Evolutionary conservation across 129 eudicot species (phyloP).

Genomic region (Chrysanthemum seticuspe): DNA sequence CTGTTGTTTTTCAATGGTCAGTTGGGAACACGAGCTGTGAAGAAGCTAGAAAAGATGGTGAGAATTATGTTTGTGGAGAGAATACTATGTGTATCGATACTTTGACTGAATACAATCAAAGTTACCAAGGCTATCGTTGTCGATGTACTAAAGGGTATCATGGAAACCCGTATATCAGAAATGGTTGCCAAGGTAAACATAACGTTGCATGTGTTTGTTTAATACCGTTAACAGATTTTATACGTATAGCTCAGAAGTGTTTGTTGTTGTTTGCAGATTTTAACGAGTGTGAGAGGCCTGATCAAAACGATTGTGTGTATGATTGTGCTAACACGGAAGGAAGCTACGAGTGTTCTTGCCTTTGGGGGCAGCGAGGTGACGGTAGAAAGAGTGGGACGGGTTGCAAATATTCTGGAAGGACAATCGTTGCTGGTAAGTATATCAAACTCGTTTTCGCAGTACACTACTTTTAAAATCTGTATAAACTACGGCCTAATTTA

Average conservation of each 20-base stretch:
- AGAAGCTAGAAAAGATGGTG: constrained; percentile 13
- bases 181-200: constrained; percentile 27
- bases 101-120: not conserved
- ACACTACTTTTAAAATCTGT: not conserved
- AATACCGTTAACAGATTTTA: not conserved
- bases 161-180: constrained; percentile 26
- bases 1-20: constrained; percentile 22
- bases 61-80: constrained; percentile 15
- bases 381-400: constrained; percentile 21
- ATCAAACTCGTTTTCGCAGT: not conserved
- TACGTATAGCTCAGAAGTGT: not conserved
- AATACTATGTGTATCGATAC: constrained; percentile 13
- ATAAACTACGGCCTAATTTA: not conserved
- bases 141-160: constrained; percentile 12
- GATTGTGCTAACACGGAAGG: constrained; percentile 17
- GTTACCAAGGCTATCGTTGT: constrained; percentile 17
- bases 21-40: constrained; percentile 22
- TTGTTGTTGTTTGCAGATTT: constrained; percentile 12
- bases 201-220: not conserved
- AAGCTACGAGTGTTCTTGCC: constrained; percentile 22
- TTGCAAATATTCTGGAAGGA: constrained; percentile 5
- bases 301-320: constrained; percentile 9
- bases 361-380: constrained; percentile 18
- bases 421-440: constrained; percentile 12
- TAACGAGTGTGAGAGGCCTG: constrained; percentile 18